Base-by-base conservation (phyloP, 1,139 yeast species). In the Tardiomyces digboiensis region DNA sequence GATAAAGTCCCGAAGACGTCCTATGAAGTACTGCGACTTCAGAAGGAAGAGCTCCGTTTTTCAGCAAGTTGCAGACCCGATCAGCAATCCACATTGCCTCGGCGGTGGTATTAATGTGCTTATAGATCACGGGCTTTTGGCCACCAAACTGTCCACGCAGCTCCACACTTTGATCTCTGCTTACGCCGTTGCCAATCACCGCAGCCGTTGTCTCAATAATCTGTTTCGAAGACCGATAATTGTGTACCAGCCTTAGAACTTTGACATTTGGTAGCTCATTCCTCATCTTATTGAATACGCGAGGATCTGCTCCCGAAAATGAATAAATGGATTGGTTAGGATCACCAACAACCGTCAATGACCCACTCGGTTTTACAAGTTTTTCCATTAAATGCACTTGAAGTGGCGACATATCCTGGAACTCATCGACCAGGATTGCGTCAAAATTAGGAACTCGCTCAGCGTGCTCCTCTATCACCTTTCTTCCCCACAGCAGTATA, bases 321-420 rank as follows among this genome's bases (percentile, higher is more conserved):
- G 71, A 78, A 57, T 80, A 84, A 19, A 84, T 80, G 44, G 83
- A 74, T 59, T 84, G 94, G 56, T 80, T 71, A 1, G 79, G 76
- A 59, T 84, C 94, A 1, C 93, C 93, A 2, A 87, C 83, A 19
- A 82, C 64, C 0, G 82, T 74, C 14, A 84, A 54, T 56, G 80
- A 87, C 43, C 74, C 71, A 1, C 19, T 19, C 13, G 38, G 19
- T 2, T 13, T 6, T 1, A 45, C 42, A n/a, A 54, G 52, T 5
- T 48, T 49, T 0, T 7, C 18, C 8, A 67, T 49, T 1, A 81
- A 58, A 1, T 63, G 57, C 3, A 82, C 60, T 21, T 82, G 65
- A n/a, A 66, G 67, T 0, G 72, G 70, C 50, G 78, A 74, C 61
- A 82, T 70, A 60, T 84, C 94, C 58, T 84, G 93, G 55, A 79